Evolutionary conservation across 2,329 filamentous ascomycete genomes (phyloP).

Genomic region (Knufia fluminis): DNA sequence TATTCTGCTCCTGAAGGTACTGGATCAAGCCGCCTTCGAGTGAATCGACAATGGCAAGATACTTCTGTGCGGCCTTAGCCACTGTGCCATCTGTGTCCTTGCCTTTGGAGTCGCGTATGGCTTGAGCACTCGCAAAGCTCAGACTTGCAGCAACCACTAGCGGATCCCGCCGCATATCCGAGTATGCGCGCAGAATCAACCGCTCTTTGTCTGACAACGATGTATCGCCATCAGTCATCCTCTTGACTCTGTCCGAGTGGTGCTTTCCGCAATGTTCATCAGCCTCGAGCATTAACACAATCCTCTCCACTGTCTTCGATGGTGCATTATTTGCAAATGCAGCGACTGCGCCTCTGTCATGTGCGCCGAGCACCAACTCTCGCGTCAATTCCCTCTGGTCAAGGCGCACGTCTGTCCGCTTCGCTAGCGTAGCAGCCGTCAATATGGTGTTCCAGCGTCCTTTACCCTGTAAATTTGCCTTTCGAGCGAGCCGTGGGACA

Average conservation of each 20-base stretch:
- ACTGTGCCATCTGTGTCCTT: slow-evolving; percentile 35
- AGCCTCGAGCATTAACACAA: slow-evolving; percentile 29
- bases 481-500: slow-evolving; percentile 31
- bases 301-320: slow-evolving; percentile 28
- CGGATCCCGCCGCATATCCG: slow-evolving; percentile 27
- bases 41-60: slow-evolving; percentile 25
- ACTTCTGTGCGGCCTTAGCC: slow-evolving; percentile 30
- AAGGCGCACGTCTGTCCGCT: slow-evolving; percentile 31
- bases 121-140: slow-evolving; percentile 36
- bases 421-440: slow-evolving; percentile 23
- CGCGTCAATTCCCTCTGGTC: slow-evolving; percentile 24
- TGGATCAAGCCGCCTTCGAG: background rate
- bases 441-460: slow-evolving; percentile 30
- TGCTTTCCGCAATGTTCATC: slow-evolving; percentile 24
- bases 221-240: slow-evolving; percentile 9
- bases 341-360: slow-evolving; percentile 27
- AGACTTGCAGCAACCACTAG: slow-evolving; percentile 36
- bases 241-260: slow-evolving; percentile 5
- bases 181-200: background rate
- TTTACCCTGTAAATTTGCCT: slow-evolving; percentile 29
- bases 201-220: background rate
- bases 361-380: slow-evolving; percentile 31
- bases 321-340: slow-evolving; percentile 30
- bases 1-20: background rate
- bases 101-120: slow-evolving; percentile 29